Base-by-base conservation (phyloP, 2,329 filamentous ascomycete species). In the Piedraia hortae region DNA sequence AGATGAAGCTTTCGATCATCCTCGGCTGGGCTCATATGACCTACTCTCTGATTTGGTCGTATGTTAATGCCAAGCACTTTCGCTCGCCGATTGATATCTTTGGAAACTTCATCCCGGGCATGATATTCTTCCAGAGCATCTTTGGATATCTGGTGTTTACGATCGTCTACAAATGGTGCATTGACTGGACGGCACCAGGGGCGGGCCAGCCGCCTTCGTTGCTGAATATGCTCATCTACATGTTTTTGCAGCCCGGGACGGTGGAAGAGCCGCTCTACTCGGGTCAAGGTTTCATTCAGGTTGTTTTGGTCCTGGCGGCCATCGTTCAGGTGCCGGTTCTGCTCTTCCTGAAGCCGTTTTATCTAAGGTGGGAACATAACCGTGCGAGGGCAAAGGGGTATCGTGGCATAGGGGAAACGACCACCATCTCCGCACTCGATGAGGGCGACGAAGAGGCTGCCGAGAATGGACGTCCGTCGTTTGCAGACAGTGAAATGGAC, bases 1-100 rank as follows among this genome's bases (percentile, higher is more conserved):
- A 97, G 67, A 97, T 97, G 85, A 97, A 97, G 59, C 73, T 97
- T 51, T 88, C 75, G 54, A 91, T 97, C 43, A 63, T 97, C 33
- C 61, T 97, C 32, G 85, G 88, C 45, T 97, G 88, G 85, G 64
- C 64, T 27, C 80, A 91, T 53, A 97, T 97, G 85, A 97, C 85
- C 3, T 97, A 90, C 52, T 93, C 85, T 10, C 63, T 97, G 20
- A 80, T 73, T 53, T 69, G 89, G 41, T 70, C 85, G 12, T 85
- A 73, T 40, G 62, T 90, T 56, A 97, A 97, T 42, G 82, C 78
- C 21, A 68, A 69, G 26, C 77, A 91, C 48, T 97, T 93, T 59
- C 82, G 80, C 55, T 74, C 69, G 31, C 74, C 74, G 20, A 75
- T 93, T 34, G 88, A 97, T 38, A 80, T 97, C 35, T 90, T 74